Conservation (phyloP, 2,329 filamentous ascomycete genomes). For the Microcera coccophila region DNA sequence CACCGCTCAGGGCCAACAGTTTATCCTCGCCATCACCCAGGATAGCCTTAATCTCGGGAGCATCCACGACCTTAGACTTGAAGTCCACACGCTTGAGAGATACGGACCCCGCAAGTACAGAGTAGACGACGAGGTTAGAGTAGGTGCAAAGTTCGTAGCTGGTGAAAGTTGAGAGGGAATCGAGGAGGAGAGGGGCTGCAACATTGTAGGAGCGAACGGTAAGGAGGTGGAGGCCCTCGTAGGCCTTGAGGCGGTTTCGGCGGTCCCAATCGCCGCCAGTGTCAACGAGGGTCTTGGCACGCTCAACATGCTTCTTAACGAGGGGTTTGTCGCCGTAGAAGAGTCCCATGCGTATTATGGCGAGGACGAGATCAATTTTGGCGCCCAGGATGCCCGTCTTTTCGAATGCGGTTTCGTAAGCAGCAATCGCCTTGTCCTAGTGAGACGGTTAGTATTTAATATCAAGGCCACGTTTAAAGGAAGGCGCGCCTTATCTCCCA, state of each 20-base stretch:
- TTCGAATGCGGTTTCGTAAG: slow-evolving; percentile 89
- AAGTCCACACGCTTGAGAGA: slow-evolving; percentile 96
- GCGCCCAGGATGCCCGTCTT: slow-evolving; percentile 96
- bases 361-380: slow-evolving; percentile 95
- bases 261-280: slow-evolving; percentile 97
- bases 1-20: slow-evolving; percentile 74
- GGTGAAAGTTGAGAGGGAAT: slow-evolving; percentile 96
- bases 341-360: slow-evolving; percentile 89
- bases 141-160: slow-evolving; percentile 98
- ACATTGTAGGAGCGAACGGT: slow-evolving; percentile 87
- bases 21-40: slow-evolving; percentile 87
- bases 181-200: slow-evolving; percentile 87
- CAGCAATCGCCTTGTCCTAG: slow-evolving; percentile 88
- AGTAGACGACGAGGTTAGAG: slow-evolving; percentile 90
- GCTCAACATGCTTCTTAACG: slow-evolving; percentile 90
- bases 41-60: slow-evolving; percentile 96
- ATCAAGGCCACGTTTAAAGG: not conserved
- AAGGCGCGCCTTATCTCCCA: slow-evolving; percentile 80
- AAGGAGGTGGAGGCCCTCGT: slow-evolving; percentile 89
- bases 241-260: slow-evolving; percentile 96
- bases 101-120: slow-evolving; percentile 88
- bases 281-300: slow-evolving; percentile 85
- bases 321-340: slow-evolving; percentile 93
- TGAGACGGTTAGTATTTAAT: slow-evolving; percentile 14
- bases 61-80: slow-evolving; percentile 98